These are phyloP conservation scores for Plasmodium fragile DNA, from an alignment of 169 alveolate genomes.

Conservation along the genomic window DNA sequence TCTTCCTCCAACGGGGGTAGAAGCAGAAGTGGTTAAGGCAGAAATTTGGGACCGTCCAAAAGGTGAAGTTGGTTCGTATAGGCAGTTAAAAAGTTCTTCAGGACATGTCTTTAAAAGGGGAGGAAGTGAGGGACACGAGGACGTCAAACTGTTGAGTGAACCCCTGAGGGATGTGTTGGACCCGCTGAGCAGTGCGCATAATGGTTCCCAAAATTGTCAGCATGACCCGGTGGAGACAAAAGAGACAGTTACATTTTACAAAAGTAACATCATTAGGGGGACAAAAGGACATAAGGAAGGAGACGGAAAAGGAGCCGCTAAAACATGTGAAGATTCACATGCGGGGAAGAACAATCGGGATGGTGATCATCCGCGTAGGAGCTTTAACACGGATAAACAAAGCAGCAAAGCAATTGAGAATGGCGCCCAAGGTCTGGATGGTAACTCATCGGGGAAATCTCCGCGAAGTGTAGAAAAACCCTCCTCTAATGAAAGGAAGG, in stretches of 20 bases:
- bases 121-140: neutral
- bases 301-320: neutral
- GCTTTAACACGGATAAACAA: neutral
- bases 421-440: neutral
- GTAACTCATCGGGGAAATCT: neutral
- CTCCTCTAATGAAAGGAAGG: neutral
- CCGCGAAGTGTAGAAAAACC: neutral
- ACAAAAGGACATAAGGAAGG: neutral
- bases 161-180: neutral
- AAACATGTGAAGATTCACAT: neutral
- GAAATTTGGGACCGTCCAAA: neutral
- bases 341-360: neutral
- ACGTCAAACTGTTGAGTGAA: neutral
- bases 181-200: neutral
- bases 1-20: neutral
- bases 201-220: neutral
- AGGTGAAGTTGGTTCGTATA: neutral
- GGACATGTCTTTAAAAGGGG: neutral
- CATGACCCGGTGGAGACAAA: neutral
- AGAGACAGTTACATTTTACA: neutral
- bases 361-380: neutral
- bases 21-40: neutral
- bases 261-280: neutral
- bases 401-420: neutral
- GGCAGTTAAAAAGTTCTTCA: neutral